These are phyloP conservation scores for Starmerella kuoi DNA, from an alignment of 805 yeast species.

Conservation along the genomic window DNA sequence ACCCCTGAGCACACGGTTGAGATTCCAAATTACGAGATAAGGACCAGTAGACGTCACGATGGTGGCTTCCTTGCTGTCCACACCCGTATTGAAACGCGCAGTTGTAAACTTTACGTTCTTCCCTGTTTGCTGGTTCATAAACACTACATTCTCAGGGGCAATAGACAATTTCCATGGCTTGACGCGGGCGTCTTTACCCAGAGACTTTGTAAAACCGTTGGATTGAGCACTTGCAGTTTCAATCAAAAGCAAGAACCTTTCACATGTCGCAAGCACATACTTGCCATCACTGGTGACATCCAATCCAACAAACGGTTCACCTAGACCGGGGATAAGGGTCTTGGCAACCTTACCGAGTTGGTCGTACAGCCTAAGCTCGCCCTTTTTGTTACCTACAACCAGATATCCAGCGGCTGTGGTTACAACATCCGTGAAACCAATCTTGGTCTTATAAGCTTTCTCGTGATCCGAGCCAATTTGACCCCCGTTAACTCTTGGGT, in stretches of 20 bases:
- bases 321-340: slow-evolving; percentile 69
- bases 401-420: slow-evolving; percentile 64
- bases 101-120: slow-evolving; percentile 47
- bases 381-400: slow-evolving; percentile 64
- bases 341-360: slow-evolving; percentile 63
- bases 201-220: slow-evolving; percentile 54
- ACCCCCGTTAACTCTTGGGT: slow-evolving; percentile 51
- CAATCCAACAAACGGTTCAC: slow-evolving; percentile 56
- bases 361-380: slow-evolving; percentile 67
- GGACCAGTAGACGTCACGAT: slow-evolving; percentile 75
- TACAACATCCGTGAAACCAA: slow-evolving; percentile 44
- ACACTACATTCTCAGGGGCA: slow-evolving; percentile 59
- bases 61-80: slow-evolving; percentile 50
- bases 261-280: slow-evolving; percentile 73
- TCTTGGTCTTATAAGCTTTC: slow-evolving; percentile 44
- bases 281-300: slow-evolving; percentile 70
- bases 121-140: slow-evolving; percentile 41
- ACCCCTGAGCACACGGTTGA: slow-evolving; percentile 45
- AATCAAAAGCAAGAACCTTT: slow-evolving; percentile 54
- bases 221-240: slow-evolving; percentile 56
- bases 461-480: slow-evolving; percentile 48
- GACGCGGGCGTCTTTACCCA: slow-evolving; percentile 54
- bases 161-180: slow-evolving; percentile 55
- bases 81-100: slow-evolving; percentile 67
- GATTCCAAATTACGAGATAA: slow-evolving; percentile 68